Percentiles rank a stretch among this genome's conserved stretches.
Conservation (phyloP, 75 land plant species). For the Pinus tabuliformis region DNA sequence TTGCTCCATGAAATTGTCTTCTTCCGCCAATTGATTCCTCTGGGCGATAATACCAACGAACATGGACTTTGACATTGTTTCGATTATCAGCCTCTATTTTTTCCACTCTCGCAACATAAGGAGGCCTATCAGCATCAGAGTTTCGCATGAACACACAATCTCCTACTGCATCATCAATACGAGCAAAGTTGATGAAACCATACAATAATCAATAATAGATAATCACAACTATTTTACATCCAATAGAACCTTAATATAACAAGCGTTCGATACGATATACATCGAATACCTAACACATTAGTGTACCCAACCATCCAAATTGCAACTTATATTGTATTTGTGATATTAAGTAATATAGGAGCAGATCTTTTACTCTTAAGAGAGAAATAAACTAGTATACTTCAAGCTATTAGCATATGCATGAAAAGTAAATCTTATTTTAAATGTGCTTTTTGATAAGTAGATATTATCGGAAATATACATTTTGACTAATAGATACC, state of each 20-base stretch:
- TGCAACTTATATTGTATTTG: not conserved
- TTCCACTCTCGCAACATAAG: constrained; percentile 49
- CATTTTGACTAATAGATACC: not conserved
- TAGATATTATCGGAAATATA: too few relatives aligned
- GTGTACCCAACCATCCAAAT: not conserved
- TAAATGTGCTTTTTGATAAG: too few relatives aligned
- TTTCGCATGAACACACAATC: constrained; percentile 47
- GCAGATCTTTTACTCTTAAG: too few relatives aligned
- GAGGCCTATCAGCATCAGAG: constrained; percentile 42
- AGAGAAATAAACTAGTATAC: too few relatives aligned
- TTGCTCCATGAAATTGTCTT: constrained; percentile 32
- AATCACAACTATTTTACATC: not conserved
- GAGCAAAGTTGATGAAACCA: not conserved
- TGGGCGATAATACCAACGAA: constrained; percentile 46
- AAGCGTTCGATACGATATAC: not conserved
- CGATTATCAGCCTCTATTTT: constrained; percentile 39
- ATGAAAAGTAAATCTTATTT: too few relatives aligned
- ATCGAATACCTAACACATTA: not conserved
- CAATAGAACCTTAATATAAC: not conserved
- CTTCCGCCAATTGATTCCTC: constrained; percentile 43
- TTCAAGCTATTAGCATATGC: too few relatives aligned
- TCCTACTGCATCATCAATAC: constrained; percentile 29
- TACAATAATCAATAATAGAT: not conserved
- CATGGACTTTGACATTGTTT: constrained; percentile 33
- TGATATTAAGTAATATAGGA: not conserved